Evolutionary conservation across 2,329 filamentous ascomycete genomes (phyloP), one percentile per base, ranked within the genome.

Genomic region (Madurella mycetomatis): DNA sequence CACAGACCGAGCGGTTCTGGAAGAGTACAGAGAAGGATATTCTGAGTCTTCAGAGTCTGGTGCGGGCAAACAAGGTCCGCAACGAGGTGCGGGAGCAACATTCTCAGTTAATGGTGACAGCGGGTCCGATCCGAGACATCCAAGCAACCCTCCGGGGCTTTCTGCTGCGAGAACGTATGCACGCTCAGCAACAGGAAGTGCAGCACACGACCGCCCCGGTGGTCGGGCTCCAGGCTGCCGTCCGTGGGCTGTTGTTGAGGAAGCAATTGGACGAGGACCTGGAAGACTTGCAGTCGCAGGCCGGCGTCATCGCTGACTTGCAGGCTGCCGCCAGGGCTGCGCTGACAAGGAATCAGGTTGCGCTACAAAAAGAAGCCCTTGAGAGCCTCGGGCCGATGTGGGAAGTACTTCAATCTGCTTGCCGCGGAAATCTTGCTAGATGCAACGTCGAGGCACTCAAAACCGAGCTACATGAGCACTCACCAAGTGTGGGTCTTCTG

Each of bases 21-120:
- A 84, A 85, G 65, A 81, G 80, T 49, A 81, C 85, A 52, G 87
- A 92, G 68, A 76, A 78, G 5, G 82, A 90, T 57, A 80, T 97
- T 44, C 72, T 94, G 56, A 83, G 85, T 64, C 75, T 99, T 12
- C 94, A 99, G 70, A 95, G 85, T 68, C 76, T 95, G 45, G 81
- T 90, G 66, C 79, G 88, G 64, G 88, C 86, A 18, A 80, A 80
- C 55, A 88, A 85, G 66, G 79, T 77, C 59, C 81, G 84, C 58
- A 70, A 79, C 60, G 74, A 84, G 73, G 75, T 85, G 71, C 75
- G 73, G 65, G 73, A 80, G 60, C 72, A 76, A 61, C 76, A 69
- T 68, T 78, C 77, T 66, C 79, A 86, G 64, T 79, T 91, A 65
- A 76, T 78, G 60, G 75, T 78, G 56, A 85, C 80, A 49, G 80